Evolutionary conservation across 192 early-diverging fungal species (phyloP).

Genomic region (Dissophora ornata): DNA sequence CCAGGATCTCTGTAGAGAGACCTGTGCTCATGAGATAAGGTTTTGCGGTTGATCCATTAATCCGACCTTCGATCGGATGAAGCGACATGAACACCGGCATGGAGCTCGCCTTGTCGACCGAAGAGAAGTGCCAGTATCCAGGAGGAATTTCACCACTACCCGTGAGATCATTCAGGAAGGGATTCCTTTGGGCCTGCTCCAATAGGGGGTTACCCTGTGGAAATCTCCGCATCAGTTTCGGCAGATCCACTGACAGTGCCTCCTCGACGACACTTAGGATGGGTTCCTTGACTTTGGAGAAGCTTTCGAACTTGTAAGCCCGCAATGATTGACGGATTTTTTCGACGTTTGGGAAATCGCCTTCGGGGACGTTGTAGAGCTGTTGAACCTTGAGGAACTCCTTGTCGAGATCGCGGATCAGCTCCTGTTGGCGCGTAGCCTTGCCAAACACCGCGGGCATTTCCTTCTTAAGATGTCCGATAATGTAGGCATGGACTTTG

Average conservation of each 20-base stretch:
- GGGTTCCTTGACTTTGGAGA: constrained; percentile 78
- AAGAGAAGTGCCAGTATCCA: constrained; percentile 65
- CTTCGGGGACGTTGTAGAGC: constrained; percentile 74
- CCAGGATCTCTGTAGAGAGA: constrained; percentile 69
- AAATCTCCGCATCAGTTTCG: constrained; percentile 80
- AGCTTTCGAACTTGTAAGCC: constrained; percentile 84
- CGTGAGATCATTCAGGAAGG: constrained; percentile 45
- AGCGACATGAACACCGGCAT: constrained; percentile 61
- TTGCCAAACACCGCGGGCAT: constrained; percentile 90
- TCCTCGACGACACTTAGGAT: constrained; percentile 76
- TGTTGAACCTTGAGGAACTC: constrained; percentile 83
- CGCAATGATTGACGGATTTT: constrained; percentile 75
- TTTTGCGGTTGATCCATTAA: constrained; percentile 64
- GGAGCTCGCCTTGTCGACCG: constrained; percentile 62
- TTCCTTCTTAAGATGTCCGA: constrained; percentile 83
- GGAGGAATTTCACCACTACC: constrained; percentile 48
- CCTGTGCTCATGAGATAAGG: constrained; percentile 74
- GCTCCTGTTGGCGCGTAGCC: constrained; percentile 74
- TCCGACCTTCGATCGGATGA: constrained; percentile 66
- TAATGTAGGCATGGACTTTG: constrained; percentile 86
- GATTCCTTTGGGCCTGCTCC: constrained; percentile 67
- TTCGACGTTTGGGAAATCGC: constrained; percentile 88
- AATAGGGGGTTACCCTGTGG: constrained; percentile 81
- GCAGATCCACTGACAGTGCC: constrained; percentile 78
- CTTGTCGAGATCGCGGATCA: constrained; percentile 76